Evolutionary conservation across 116 monocot species (phyloP).

Genomic region (Thalassia testudinum): DNA sequence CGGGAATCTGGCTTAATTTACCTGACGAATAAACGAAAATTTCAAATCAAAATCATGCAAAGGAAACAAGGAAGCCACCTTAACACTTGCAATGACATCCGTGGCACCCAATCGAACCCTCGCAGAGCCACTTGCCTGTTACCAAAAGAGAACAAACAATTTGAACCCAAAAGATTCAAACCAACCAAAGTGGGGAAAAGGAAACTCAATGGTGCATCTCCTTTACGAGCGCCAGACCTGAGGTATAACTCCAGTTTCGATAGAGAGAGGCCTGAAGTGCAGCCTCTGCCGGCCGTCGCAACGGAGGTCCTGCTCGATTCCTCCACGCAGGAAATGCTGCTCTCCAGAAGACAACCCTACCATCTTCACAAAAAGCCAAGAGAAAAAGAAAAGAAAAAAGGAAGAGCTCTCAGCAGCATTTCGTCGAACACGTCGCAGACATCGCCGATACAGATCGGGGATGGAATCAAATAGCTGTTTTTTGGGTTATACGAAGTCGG

Average conservation of each 20-base stretch:
- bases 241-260: slow-evolving; percentile 79
- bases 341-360: slow-evolving; percentile 63
- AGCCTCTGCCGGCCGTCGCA: slow-evolving; percentile 52
- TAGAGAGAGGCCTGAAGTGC: slow-evolving; percentile 51
- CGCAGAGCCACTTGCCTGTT: slow-evolving; percentile 77
- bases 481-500: too few relatives aligned
- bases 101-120: slow-evolving; percentile 73
- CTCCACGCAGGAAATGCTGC: slow-evolving; percentile 60
- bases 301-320: slow-evolving; percentile 68
- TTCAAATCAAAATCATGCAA: too few relatives aligned
- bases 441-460: too few relatives aligned
- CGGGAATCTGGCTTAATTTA: too few relatives aligned
- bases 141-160: background rate
- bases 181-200: background rate
- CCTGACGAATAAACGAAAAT: background rate
- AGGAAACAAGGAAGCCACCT: slow-evolving; percentile 25
- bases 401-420: too few relatives aligned
- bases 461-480: too few relatives aligned
- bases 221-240: slow-evolving; percentile 18
- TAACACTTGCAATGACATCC: slow-evolving; percentile 79
- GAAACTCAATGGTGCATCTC: background rate
- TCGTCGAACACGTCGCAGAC: too few relatives aligned
- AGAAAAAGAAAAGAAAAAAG: too few relatives aligned
- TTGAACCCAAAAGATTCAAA: background rate
- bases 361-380: slow-evolving; percentile 16